Evolutionary conservation across 768 basidiomycete genomes (phyloP).

Genomic region (Phylloporus rhodoxanthus): DNA sequence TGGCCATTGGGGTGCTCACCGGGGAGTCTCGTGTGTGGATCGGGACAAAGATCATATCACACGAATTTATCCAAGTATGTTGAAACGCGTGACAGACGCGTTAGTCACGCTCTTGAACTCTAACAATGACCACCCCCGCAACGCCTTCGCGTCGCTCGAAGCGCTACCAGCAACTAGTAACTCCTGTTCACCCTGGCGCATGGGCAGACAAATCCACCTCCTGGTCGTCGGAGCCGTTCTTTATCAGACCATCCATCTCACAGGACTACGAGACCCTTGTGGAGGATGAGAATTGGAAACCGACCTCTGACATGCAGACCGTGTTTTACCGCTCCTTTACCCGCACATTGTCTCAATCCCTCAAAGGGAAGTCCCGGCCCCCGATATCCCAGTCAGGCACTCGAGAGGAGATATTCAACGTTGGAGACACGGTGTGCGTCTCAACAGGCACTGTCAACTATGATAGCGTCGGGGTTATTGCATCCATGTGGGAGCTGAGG

Average conservation of each 20-base stretch:
- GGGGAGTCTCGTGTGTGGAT: conserved; percentile 2
- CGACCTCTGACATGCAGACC: conserved; percentile 16
- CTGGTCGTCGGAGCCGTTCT: conserved; percentile 25
- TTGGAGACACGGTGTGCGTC: conserved; percentile 68
- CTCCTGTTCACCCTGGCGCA: conserved; percentile 21
- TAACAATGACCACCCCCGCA: conserved; percentile 7
- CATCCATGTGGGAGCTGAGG: conserved; percentile 57
- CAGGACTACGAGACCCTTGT: conserved; percentile 25
- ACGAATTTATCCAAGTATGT: conserved; percentile 3
- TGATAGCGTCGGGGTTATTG: conserved; percentile 65
- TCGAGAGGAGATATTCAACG: conserved; percentile 36
- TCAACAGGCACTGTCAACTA: conserved; percentile 38
- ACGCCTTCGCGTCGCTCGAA: conserved; percentile 36
- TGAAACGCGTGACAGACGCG: conserved; percentile 21
- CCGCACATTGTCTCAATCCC: conserved; percentile 17
- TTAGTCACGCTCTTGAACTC: conserved; percentile 4
- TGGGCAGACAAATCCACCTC: conserved; percentile 23
- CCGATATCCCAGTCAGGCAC: conserved; percentile 5
- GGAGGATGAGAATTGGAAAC: conserved; percentile 26
- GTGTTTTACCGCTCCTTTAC: conserved; percentile 28
- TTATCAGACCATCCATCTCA: conserved; percentile 16
- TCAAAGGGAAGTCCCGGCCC: conserved; percentile 10
- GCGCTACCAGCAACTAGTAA: conserved; percentile 32
- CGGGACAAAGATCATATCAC: background rate
- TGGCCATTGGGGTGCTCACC: conserved; percentile 9